Base-by-base conservation (phyloP, 768 basidiomycete species). In the Rubroboletus satanas region DNA sequence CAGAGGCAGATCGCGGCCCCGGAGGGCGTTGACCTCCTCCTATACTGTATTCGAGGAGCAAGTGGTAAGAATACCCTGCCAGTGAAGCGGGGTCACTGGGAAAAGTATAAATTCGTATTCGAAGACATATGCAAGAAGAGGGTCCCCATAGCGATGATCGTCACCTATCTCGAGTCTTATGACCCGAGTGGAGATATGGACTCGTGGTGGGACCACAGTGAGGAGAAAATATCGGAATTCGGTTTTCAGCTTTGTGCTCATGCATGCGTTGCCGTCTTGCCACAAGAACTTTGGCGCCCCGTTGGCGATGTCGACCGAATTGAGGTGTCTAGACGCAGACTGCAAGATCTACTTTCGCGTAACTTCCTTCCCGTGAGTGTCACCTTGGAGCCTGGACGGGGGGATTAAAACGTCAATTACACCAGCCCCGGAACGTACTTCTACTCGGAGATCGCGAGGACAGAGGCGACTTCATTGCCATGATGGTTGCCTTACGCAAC, bases 191-290 rank as follows among this genome's bases (percentile, higher is more conserved):
- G 60, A 8, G 64, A 65, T 18, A 73, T 72, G 64, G 62, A 70
- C 9, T 41, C 53, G 48, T 77, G 76, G 77, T 77, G 73, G 74
- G 41, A 47, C 10, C 38, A 58, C 43, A 75, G 71, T 42, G 51
- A 70, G 44, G 44, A 23, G 10, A 45, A 42, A 5, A 70, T 75
- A 56, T 59, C 48, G 18, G 29, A 46, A 17, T 54, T 72, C 32
- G 63, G 64, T 7, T 74, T 78, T 56, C 46, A 60, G 26, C 66
- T 75, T 23, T 61, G 65, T 31, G 71, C 65, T 4, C 67, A 72
- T 28, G 76, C 73, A 7, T 78, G 77, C 55, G 60, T 76, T 45
- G 68, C 71, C 5, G 62, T 69, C 23, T 35, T 67, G 14, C 44
- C 57, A 14, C 45, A 15, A 23, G 54, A 50, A 2, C 15, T 4